Base-by-base conservation (phyloP, 2,329 filamentous ascomycete genomes). In the Aspergillus phoenicis region DNA sequence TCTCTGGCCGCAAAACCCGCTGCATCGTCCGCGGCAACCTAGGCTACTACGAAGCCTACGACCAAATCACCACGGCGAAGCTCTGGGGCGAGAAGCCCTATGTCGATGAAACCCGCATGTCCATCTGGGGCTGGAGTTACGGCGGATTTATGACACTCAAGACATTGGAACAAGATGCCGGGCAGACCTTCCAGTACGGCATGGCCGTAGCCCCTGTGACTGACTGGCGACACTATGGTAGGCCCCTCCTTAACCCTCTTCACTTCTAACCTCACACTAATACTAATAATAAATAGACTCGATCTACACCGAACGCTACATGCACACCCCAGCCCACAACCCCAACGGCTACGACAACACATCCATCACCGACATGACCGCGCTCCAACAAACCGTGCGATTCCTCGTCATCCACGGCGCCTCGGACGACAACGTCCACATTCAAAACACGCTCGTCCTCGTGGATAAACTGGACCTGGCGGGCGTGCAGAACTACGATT, bases 161-260 rank as follows among this genome's bases (percentile, higher is more conserved):
- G 81, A 95, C 92, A 1, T 87, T 99, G 11, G 95, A 99, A 81
- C 85, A 87, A 63, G 95, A 99, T 73, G 94, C 87, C 8, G 95
- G 96, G 5, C 76, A 87, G 72, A 98, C 93, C 0, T 99, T 97
- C 81, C 89, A 89, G 65, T 99, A 99, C 75, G 96, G 95, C 68
- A 97, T 99, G 91, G 93, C 96, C 6, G 96, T 99, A 55, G 95
- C 95, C 1, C 95, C 95, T 17, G 95, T 99, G n/a, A 98, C 94
- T 0, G 93, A 99, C 77, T 99, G 95, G 95, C 85, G 90, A 60
- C 97, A 90, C 78, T 99, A 99, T 78, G 86, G 82, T 84, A 76
- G 63, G 68, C 60, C n/a, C 10, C 11, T 2, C 17, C 17, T 20
- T 20, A 20, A 20, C 17, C 8, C 10, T 20, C 28, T 36, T 11